Conservation (phyloP, 2,329 filamentous ascomycete genomes). For the Botryotinia globosa region DNA sequence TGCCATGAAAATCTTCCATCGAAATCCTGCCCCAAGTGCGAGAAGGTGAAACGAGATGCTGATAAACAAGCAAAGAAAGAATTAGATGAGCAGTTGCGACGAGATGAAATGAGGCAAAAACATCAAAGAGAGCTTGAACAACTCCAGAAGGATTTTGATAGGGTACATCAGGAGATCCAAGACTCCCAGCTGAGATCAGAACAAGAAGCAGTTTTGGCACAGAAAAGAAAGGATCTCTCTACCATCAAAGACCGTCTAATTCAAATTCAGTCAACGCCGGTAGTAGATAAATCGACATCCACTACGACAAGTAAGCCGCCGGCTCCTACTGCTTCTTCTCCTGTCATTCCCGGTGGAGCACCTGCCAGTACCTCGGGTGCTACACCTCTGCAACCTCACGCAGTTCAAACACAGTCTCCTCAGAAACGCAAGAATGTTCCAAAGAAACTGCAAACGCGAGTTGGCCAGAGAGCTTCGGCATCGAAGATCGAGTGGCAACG, state of each 20-base stretch:
- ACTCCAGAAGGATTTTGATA: conserved; percentile 31
- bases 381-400: not conserved
- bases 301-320: not conserved
- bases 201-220: conserved; percentile 44
- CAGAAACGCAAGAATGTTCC: conserved; percentile 16
- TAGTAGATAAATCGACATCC: not conserved
- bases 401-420: not conserved
- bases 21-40: conserved; percentile 50
- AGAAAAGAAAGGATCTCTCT: conserved; percentile 48
- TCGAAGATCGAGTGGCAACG: conserved; percentile 57
- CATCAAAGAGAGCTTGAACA: conserved; percentile 28
- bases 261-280: conserved; percentile 16
- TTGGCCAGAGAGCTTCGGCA: conserved; percentile 30
- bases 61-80: conserved; percentile 42
- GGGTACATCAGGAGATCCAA: conserved; percentile 40
- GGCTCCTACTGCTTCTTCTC: not conserved
- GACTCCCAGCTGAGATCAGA: conserved; percentile 46
- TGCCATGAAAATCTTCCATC: conserved; percentile 44
- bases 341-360: not conserved
- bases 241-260: conserved; percentile 40
- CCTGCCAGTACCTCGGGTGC: not conserved
- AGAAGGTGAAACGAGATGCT: conserved; percentile 46
- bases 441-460: conserved; percentile 22
- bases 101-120: conserved; percentile 25
- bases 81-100: conserved; percentile 25